phyloP scores from a whole-genome alignment of 192 early-diverging fungal genomes.

The Podila horticola region DNA sequence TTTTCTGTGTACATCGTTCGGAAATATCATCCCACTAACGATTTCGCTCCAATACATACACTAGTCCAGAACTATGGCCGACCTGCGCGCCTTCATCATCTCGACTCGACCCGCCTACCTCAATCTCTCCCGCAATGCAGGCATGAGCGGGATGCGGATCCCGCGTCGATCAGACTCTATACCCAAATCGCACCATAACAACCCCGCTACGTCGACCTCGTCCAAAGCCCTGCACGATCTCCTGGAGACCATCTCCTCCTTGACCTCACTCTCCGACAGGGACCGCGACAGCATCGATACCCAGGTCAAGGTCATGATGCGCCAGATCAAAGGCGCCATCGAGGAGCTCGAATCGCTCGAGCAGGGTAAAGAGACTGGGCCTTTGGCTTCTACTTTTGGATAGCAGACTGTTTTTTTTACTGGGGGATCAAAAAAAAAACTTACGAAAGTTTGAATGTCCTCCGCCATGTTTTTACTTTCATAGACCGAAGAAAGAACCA shows the following conservation, averaged over 20 bases:
- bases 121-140: conserved; percentile 28
- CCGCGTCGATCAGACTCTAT: conserved; percentile 36
- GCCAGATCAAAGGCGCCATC: conserved; percentile 47
- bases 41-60: background rate
- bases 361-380: conserved; percentile 20
- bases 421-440: too few species aligned
- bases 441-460: too few species aligned
- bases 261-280: conserved; percentile 39
- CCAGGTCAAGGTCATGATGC: conserved; percentile 49
- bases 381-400: too few species aligned
- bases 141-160: background rate
- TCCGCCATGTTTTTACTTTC: too few species aligned
- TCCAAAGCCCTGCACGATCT: conserved; percentile 36
- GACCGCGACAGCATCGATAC: conserved; percentile 49
- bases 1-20: background rate
- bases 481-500: conserved; percentile 30
- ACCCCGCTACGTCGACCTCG: conserved; percentile 2
- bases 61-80: conserved; percentile 44
- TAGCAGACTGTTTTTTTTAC: too few species aligned
- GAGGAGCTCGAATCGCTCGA: conserved; percentile 44
- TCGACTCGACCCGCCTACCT: conserved; percentile 43
- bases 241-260: conserved; percentile 28
- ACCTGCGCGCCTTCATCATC: conserved; percentile 41
- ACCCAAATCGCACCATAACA: conserved; percentile 5
- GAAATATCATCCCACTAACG: background rate